These are phyloP conservation scores for Talaromyces thailandensis DNA, from an alignment of 495 filamentous ascomycete species.

Conservation along the genomic window DNA sequence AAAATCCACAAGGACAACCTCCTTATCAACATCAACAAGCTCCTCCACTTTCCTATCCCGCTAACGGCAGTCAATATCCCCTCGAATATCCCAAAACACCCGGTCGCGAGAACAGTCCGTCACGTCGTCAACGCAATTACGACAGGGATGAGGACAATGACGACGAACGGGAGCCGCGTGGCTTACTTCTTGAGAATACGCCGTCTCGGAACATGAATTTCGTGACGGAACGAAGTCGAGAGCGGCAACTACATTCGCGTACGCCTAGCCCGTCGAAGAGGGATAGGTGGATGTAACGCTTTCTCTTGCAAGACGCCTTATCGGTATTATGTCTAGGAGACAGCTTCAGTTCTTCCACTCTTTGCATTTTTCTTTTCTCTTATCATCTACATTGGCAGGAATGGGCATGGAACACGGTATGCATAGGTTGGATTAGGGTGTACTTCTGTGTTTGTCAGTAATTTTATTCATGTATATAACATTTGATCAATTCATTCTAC, in stretches of 20 bases:
- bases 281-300: neutral
- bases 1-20: slow-evolving; percentile 14
- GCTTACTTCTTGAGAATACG: slow-evolving; percentile 28
- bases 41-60: slow-evolving; percentile 68
- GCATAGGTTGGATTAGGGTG: neutral
- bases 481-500: neutral
- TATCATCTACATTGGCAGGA: neutral
- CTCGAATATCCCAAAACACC: slow-evolving; percentile 55
- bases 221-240: slow-evolving; percentile 26
- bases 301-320: neutral
- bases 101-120: slow-evolving; percentile 2
- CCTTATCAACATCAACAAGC: slow-evolving; percentile 19
- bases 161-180: slow-evolving; percentile 14
- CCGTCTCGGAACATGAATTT: slow-evolving; percentile 20
- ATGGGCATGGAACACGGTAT: neutral
- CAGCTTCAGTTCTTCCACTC: neutral
- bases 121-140: slow-evolving; percentile 5
- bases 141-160: neutral
- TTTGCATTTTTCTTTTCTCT: neutral
- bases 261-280: slow-evolving; percentile 32
- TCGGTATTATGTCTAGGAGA: neutral
- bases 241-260: slow-evolving; percentile 25
- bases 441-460: neutral
- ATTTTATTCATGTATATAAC: neutral
- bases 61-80: slow-evolving; percentile 76